A percentile compares a stretch with the other conserved stretches of the same genome.
Conservation (phyloP, 176 grass and related monocot species). For the Carex kokanica region DNA sequence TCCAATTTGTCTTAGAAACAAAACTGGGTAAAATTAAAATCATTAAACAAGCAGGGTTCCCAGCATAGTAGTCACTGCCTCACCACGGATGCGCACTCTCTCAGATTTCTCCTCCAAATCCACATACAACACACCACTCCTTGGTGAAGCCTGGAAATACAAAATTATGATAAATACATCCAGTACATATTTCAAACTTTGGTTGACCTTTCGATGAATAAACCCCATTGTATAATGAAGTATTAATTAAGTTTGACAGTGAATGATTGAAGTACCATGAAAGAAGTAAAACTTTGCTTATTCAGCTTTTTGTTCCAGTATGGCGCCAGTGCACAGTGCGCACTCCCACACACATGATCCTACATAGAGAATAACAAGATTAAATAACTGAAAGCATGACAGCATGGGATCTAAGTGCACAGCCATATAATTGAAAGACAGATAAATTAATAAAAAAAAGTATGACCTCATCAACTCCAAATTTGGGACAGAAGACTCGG, state of each 20-base stretch:
- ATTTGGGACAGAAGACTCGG: slow-evolving; percentile 42
- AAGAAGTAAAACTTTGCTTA: slow-evolving; percentile 29
- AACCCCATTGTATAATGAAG: background rate
- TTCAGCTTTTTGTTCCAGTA: slow-evolving; percentile 51
- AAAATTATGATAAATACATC: background rate
- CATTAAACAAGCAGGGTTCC: slow-evolving; percentile 32
- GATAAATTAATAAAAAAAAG: background rate
- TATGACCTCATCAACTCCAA: slow-evolving; percentile 49
- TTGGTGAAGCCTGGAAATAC: slow-evolving; percentile 47
- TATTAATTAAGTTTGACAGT: background rate
- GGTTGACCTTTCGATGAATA: background rate
- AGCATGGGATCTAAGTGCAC: background rate
- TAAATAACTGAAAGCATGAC: background rate
- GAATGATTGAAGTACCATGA: slow-evolving; percentile 31
- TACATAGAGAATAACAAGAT: background rate
- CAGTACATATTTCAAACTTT: background rate
- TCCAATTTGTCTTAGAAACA: background rate
- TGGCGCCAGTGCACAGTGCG: slow-evolving; percentile 44
- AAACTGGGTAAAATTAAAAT: background rate
- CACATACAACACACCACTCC: slow-evolving; percentile 39
- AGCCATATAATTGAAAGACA: background rate
- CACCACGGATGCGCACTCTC: slow-evolving; percentile 40
- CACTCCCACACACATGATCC: slow-evolving; percentile 57
- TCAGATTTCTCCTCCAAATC: slow-evolving; percentile 28
- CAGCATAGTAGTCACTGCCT: slow-evolving; percentile 41